Conservation (phyloP, 306 rosid genomes). For the Hippophae gyantsensis region DNA sequence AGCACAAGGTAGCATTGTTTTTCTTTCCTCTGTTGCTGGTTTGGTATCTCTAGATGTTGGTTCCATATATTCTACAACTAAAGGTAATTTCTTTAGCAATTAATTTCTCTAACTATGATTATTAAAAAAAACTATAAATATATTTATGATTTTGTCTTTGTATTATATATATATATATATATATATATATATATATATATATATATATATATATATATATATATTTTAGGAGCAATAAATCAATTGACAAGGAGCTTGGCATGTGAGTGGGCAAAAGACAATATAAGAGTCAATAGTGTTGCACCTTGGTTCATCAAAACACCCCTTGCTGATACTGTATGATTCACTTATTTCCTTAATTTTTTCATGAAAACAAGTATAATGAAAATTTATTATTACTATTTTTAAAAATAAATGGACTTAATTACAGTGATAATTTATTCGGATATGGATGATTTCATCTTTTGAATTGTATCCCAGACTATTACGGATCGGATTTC, state of each 20-base stretch:
- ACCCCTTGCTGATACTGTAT: background rate
- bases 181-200: background rate
- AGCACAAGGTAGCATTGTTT: slow-evolving; percentile 26
- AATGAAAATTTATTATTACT: no score
- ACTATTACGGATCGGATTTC: no score
- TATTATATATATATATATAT: background rate
- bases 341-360: background rate
- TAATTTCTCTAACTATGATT: no score
- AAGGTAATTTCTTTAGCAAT: slow-evolving; percentile 18
- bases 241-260: background rate
- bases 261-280: slow-evolving; percentile 1
- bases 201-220: background rate
- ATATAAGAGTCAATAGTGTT: background rate
- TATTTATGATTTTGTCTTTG: background rate
- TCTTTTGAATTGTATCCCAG: no score
- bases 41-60: background rate
- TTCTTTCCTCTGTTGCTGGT: slow-evolving; percentile 27
- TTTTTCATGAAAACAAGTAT: no score
- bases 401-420: no score
- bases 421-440: no score
- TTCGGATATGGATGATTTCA: no score
- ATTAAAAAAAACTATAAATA: no score
- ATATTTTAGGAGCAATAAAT: background rate
- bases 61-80: slow-evolving; percentile 22
- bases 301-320: background rate